Percentiles rank a stretch among this genome's conserved stretches.
phyloP scores from a whole-genome alignment of 148 eudicot genomes.

The Suaeda aralocaspica region DNA sequence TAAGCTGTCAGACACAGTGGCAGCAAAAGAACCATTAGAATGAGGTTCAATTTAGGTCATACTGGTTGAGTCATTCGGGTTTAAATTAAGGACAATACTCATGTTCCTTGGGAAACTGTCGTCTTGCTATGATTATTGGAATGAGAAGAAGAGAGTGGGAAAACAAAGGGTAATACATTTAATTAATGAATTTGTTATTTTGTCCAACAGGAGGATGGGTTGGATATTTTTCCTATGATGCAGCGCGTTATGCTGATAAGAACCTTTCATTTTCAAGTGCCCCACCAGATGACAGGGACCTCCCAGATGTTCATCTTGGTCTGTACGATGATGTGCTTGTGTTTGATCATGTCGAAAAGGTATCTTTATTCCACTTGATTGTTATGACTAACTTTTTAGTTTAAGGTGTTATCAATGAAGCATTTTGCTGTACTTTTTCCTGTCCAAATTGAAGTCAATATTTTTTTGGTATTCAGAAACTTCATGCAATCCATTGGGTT shows the following conservation, averaged over 20 bases:
- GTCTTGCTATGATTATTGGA: too few species aligned
- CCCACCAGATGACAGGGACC: constrained; percentile 67
- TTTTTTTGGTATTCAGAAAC: constrained; percentile 46
- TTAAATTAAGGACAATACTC: too few species aligned
- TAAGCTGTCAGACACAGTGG: not conserved
- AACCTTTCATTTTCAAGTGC: constrained; percentile 64
- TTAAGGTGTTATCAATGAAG: not conserved
- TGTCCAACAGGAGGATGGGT: constrained; percentile 80
- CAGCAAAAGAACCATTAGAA: not conserved
- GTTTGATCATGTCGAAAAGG: constrained; percentile 97
- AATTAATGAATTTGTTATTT: not conserved
- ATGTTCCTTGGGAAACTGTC: too few species aligned
- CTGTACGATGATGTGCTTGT: constrained; percentile 90
- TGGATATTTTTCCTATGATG: constrained; percentile 89
- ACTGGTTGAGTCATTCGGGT: not conserved
- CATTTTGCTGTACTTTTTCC: not conserved
- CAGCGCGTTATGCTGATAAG: constrained; percentile 67
- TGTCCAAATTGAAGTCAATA: not conserved
- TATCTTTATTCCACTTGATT: constrained; percentile 14
- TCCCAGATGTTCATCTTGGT: constrained; percentile 85
- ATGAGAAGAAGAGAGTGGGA: too few species aligned
- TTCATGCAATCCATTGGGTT: constrained; percentile 86
- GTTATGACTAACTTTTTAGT: not conserved
- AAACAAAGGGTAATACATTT: not conserved
- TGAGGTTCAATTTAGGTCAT: not conserved